Evolutionary conservation across 345 rosid species (phyloP).

Genomic region (Brassica cretica): DNA sequence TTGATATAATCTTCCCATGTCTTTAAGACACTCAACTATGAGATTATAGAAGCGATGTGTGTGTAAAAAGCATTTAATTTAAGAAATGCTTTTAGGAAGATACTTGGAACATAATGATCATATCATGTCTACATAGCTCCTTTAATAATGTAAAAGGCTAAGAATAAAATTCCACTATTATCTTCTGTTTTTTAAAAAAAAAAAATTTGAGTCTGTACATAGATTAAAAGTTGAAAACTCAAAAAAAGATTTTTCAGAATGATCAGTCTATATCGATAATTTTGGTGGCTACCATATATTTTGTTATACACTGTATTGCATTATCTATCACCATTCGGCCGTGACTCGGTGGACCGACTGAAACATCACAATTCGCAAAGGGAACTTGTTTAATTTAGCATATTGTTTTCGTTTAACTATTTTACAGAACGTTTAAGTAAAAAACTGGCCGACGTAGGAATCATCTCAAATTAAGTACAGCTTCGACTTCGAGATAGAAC

Average conservation of each 20-base stretch:
- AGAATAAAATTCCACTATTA: constrained; percentile 12
- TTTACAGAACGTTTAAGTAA: not conserved
- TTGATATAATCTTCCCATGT: constrained; percentile 8
- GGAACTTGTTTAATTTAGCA: not conserved
- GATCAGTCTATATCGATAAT: constrained; percentile 28
- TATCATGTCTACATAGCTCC: constrained; percentile 26
- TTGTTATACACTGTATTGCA: constrained; percentile 28
- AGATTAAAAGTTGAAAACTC: constrained; percentile 20
- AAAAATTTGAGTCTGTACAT: constrained; percentile 5
- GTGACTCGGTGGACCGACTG: constrained; percentile 24
- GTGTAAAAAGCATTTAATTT: constrained; percentile 8
- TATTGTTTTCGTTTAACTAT: constrained; percentile 8
- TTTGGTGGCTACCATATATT: constrained; percentile 31
- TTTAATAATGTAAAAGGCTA: constrained; percentile 34
- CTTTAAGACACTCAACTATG: constrained; percentile 14
- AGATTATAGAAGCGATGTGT: constrained; percentile 9
- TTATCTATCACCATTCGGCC: constrained; percentile 8
- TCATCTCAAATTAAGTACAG: constrained; percentile 4
- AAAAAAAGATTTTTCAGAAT: constrained; percentile 22
- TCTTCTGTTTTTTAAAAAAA: not conserved
- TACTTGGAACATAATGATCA: not conserved
- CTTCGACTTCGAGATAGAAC: not conserved
- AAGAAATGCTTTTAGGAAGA: constrained; percentile 1
- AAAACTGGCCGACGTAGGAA: constrained; percentile 1
- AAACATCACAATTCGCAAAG: not conserved